phyloP scores from a whole-genome alignment of 345 rosid species.

The Pelargonium nanum region DNA sequence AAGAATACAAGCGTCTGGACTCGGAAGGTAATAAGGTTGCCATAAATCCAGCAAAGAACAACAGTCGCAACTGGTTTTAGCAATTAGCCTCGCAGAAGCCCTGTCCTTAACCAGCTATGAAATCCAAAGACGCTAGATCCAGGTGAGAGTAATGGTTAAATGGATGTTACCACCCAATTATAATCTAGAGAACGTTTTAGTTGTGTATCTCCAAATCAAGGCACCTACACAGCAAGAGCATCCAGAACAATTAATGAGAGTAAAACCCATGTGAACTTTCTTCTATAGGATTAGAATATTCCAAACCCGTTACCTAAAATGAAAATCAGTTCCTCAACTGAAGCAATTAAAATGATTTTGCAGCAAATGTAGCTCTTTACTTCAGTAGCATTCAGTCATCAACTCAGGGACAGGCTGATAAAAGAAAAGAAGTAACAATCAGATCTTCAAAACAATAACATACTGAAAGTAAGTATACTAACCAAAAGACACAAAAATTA shows the following conservation, averaged over 20 bases:
- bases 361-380: background rate
- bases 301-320: background rate
- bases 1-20: constrained; percentile 28
- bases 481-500: no score
- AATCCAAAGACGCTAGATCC: background rate
- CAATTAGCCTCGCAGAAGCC: background rate
- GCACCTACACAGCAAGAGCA: background rate
- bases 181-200: no score
- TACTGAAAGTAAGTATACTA: background rate
- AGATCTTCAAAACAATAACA: background rate
- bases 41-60: constrained; percentile 18
- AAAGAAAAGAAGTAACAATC: background rate
- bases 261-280: background rate
- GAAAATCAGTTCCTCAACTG: no score
- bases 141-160: background rate
- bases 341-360: background rate
- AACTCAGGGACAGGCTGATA: background rate
- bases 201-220: background rate
- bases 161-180: background rate
- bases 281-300: background rate
- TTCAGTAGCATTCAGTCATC: background rate
- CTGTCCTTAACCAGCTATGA: background rate
- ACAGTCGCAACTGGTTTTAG: background rate
- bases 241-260: background rate
- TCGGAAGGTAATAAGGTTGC: constrained; percentile 15